These are phyloP conservation scores for Camillea tinctor DNA, from an alignment of 2,329 filamentous ascomycete species.

Conservation along the genomic window DNA sequence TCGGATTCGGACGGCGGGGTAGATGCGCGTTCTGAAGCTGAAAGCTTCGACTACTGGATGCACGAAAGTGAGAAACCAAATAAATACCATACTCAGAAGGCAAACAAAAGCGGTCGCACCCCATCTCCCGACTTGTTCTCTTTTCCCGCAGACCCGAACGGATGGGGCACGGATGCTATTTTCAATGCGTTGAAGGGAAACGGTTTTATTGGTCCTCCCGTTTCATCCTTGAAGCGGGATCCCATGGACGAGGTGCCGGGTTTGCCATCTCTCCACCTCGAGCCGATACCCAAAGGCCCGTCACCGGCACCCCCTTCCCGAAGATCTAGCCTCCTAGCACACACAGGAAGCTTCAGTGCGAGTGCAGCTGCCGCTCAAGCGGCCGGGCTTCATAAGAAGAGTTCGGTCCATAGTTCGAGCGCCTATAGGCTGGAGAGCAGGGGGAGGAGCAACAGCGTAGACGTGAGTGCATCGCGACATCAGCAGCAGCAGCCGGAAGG, in stretches of 20 bases:
- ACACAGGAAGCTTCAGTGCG: slow-evolving; percentile 35
- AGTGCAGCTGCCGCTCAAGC: slow-evolving; percentile 14
- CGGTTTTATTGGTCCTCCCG: slow-evolving; percentile 31
- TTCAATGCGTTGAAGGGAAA: slow-evolving; percentile 41
- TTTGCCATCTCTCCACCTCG: slow-evolving; percentile 33
- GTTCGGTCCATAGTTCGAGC: slow-evolving; percentile 15
- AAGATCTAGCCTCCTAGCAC: slow-evolving; percentile 53
- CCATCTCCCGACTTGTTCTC: slow-evolving; percentile 54
- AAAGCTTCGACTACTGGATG: slow-evolving; percentile 58
- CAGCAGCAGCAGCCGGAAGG: slow-evolving; percentile 16
- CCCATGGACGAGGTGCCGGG: slow-evolving; percentile 48
- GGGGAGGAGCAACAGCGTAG: slow-evolving; percentile 31
- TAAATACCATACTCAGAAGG: slow-evolving; percentile 10
- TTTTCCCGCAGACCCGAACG: slow-evolving; percentile 43
- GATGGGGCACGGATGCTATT: slow-evolving; percentile 50
- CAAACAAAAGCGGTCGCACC: slow-evolving; percentile 15
- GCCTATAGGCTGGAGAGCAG: slow-evolving; percentile 16
- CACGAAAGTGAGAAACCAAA: slow-evolving; percentile 49
- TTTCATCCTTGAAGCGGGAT: slow-evolving; percentile 37
- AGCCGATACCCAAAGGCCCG: slow-evolving; percentile 27
- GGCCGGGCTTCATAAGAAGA: slow-evolving; percentile 22
- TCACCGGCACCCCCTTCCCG: slow-evolving; percentile 51
- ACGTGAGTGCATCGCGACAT: slow-evolving; percentile 20
- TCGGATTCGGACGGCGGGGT: slow-evolving; percentile 46
- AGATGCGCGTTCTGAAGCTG: slow-evolving; percentile 40